Conservation (phyloP, 208 protist genomes). For the Strigomonas oncopelti region DNA sequence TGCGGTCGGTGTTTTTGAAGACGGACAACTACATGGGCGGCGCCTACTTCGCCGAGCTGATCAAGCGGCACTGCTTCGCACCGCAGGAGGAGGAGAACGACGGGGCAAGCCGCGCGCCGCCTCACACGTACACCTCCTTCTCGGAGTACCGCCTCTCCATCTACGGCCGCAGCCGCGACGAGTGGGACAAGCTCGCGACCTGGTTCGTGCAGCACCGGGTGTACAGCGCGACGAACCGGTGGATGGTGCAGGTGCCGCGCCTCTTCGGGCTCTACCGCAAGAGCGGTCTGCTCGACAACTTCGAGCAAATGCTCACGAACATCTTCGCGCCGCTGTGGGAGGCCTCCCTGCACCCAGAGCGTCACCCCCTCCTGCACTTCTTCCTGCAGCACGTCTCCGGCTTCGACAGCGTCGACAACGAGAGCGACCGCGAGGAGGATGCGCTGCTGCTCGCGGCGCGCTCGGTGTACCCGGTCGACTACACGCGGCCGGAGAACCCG, state of each 20-base stretch:
- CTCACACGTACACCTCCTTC: constrained; percentile 22
- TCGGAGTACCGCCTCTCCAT: constrained; percentile 87
- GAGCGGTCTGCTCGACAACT: constrained; percentile 69
- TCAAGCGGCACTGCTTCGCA: constrained; percentile 41
- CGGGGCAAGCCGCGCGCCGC: background rate
- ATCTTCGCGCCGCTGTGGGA: constrained; percentile 98
- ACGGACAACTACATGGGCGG: constrained; percentile 88
- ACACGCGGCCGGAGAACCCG: constrained; percentile 55
- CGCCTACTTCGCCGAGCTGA: constrained; percentile 86
- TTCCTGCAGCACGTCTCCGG: constrained; percentile 93
- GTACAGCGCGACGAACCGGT: constrained; percentile 90
- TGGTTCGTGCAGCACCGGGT: constrained; percentile 89
- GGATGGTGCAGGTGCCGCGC: constrained; percentile 96
- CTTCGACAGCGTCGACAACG: constrained; percentile 97
- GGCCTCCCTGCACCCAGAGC: constrained; percentile 87
- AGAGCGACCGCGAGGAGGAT: constrained; percentile 87
- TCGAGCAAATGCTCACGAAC: constrained; percentile 93
- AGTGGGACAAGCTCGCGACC: constrained; percentile 71
- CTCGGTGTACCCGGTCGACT: constrained; percentile 34
- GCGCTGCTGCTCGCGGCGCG: constrained; percentile 20
- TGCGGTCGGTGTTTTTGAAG: constrained; percentile 79
- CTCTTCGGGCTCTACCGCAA: constrained; percentile 79
- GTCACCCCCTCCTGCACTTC: constrained; percentile 89
- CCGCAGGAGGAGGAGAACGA: constrained; percentile 46
- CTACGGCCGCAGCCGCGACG: constrained; percentile 49